Evolutionary conservation across 257 asterid genomes (phyloP).

Genomic region (Mitragyna speciosa): DNA sequence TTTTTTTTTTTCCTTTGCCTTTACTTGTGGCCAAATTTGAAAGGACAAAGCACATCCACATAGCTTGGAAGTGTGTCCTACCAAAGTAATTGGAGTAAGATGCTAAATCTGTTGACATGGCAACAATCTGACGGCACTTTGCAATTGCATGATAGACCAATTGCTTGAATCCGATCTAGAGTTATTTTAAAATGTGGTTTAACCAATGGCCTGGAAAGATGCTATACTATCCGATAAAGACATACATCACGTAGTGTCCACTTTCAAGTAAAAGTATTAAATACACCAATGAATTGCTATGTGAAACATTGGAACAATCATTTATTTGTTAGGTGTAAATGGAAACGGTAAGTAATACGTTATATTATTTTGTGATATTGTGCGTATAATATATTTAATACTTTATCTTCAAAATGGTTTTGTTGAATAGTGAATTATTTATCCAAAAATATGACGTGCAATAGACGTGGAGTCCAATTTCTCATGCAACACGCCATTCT

Average conservation of each 20-base stretch:
- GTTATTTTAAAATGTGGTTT: too few relatives aligned
- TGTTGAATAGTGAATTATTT: neutral
- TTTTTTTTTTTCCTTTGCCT: too few relatives aligned
- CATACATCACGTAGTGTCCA: neutral
- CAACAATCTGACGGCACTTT: neutral
- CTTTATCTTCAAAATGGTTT: neutral
- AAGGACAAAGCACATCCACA: neutral
- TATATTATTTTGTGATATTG: too few relatives aligned
- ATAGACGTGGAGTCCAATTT: slow-evolving; percentile 1
- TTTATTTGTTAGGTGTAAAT: too few relatives aligned
- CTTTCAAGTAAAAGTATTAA: too few relatives aligned
- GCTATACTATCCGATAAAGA: neutral
- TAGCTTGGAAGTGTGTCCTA: neutral
- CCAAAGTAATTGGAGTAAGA: neutral
- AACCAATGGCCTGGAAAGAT: neutral
- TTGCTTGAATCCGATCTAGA: neutral
- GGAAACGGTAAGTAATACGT: too few relatives aligned
- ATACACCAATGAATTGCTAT: too few relatives aligned
- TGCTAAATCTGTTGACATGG: neutral
- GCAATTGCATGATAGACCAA: neutral
- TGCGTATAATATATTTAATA: too few relatives aligned
- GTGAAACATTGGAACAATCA: too few relatives aligned
- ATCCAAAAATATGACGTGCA: neutral
- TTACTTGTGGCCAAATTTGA: neutral
- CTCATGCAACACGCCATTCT: neutral